phyloP scores from a whole-genome alignment of 371 early-diverging fungal species.

The Mortierella sp. region DNA sequence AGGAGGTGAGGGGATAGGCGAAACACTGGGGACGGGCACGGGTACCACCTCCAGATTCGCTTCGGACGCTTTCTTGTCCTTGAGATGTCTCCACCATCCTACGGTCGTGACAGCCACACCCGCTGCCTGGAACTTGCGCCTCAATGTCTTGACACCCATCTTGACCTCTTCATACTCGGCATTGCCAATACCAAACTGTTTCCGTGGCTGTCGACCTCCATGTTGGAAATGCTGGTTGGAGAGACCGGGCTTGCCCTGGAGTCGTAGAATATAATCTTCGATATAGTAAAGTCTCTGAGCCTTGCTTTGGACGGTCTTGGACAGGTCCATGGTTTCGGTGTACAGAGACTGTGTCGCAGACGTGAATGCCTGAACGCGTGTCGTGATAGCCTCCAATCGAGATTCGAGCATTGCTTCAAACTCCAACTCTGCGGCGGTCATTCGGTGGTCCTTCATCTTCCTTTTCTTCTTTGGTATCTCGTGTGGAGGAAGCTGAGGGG shows the following conservation, averaged over 20 bases:
- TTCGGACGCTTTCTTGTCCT: constrained; percentile 19
- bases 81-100: constrained; percentile 52
- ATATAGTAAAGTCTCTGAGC: constrained; percentile 31
- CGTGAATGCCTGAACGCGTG: constrained; percentile 26
- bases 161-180: constrained; percentile 44
- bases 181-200: constrained; percentile 12
- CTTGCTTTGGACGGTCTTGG: constrained; percentile 22
- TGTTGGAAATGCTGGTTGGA: constrained; percentile 28
- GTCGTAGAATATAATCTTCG: constrained; percentile 38
- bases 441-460: constrained; percentile 3
- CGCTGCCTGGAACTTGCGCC: constrained; percentile 50
- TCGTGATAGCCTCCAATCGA: constrained; percentile 34
- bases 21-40: background rate
- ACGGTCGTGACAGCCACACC: constrained; percentile 32
- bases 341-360: constrained; percentile 25
- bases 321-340: background rate
- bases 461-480: background rate
- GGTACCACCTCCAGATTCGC: background rate
- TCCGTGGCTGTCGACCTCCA: constrained; percentile 14
- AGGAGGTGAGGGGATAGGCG: background rate
- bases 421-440: constrained; percentile 38
- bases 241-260: constrained; percentile 51
- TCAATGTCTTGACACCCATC: constrained; percentile 51
- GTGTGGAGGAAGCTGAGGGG: background rate
- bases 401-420: constrained; percentile 47